Evolutionary conservation across 208 protist genomes (phyloP).

Genomic region (Crithidia fasciculata): DNA sequence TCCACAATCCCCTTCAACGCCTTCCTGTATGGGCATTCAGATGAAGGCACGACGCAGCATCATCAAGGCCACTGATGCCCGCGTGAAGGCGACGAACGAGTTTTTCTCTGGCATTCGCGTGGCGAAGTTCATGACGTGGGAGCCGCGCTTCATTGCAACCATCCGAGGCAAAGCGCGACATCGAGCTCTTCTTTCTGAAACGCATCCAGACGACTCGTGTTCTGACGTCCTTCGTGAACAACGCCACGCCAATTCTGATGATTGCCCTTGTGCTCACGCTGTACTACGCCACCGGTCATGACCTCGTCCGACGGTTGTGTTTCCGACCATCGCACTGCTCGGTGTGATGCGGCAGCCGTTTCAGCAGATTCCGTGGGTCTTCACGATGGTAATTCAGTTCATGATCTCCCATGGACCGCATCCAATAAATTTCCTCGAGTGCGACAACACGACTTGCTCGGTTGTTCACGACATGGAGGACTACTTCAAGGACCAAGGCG

Average conservation of each 20-base stretch:
- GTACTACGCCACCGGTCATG: slow-evolving; percentile 54
- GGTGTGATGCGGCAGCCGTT: slow-evolving; percentile 90
- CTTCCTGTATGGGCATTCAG: slow-evolving; percentile 39
- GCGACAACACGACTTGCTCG: slow-evolving; percentile 8
- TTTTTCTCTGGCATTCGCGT: slow-evolving; percentile 87
- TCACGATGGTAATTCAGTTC: slow-evolving; percentile 69
- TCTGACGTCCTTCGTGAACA: slow-evolving; percentile 56
- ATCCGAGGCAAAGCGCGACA: slow-evolving; percentile 47
- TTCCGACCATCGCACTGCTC: slow-evolving; percentile 90
- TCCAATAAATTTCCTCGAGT: slow-evolving; percentile 74
- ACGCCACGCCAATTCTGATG: slow-evolving; percentile 69
- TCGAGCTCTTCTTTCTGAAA: slow-evolving; percentile 58
- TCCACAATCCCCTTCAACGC: slow-evolving; percentile 70
- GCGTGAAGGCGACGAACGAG: slow-evolving; percentile 88
- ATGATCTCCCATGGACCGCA: slow-evolving; percentile 73
- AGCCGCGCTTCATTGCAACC: slow-evolving; percentile 50
- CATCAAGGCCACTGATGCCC: slow-evolving; percentile 65
- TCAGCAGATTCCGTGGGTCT: slow-evolving; percentile 81
- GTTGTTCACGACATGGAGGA: slow-evolving; percentile 37
- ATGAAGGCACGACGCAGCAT: slow-evolving; percentile 35
- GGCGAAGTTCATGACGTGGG: slow-evolving; percentile 93
- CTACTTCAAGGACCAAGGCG: slow-evolving; percentile 19
- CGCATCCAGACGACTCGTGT: slow-evolving; percentile 44
- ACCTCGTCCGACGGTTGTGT: slow-evolving; percentile 83
- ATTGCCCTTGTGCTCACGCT: slow-evolving; percentile 59